These are phyloP conservation scores for Barnettozyma wickerhamii DNA, from an alignment of 805 yeast species.

Conservation along the genomic window DNA sequence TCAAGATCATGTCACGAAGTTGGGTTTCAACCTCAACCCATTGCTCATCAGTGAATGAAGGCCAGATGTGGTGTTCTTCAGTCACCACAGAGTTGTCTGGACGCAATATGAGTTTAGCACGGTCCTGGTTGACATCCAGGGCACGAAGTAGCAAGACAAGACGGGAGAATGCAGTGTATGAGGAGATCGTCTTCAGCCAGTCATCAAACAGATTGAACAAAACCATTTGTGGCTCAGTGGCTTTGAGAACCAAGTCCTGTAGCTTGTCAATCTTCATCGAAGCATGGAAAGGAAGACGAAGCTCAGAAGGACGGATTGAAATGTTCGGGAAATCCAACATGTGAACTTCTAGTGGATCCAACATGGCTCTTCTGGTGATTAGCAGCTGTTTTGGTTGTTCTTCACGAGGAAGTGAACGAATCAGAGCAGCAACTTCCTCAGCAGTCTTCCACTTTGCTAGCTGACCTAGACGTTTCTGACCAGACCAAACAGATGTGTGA, in stretches of 20 bases:
- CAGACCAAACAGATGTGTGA: constrained; percentile 95
- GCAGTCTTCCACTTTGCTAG: constrained; percentile 98
- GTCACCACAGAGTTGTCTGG: constrained; percentile 71
- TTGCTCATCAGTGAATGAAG: constrained; percentile 78
- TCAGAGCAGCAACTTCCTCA: constrained; percentile 90
- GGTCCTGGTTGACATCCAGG: constrained; percentile 69
- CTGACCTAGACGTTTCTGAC: constrained; percentile 90
- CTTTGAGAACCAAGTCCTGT: constrained; percentile 72
- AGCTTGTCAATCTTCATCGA: constrained; percentile 79
- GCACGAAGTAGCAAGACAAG: constrained; percentile 80
- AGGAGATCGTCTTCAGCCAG: constrained; percentile 79
- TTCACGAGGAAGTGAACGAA: constrained; percentile 84
- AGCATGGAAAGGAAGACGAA: constrained; percentile 84
- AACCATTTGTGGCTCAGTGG: constrained; percentile 92
- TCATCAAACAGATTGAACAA: constrained; percentile 90
- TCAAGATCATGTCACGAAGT: constrained; percentile 79
- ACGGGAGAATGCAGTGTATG: constrained; percentile 92
- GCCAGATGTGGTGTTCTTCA: constrained; percentile 88
- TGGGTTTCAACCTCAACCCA: constrained; percentile 90
- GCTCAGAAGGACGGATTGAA: constrained; percentile 82
- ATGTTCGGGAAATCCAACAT: constrained; percentile 96
- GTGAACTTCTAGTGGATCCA: constrained; percentile 94
- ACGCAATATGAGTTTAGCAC: constrained; percentile 66
- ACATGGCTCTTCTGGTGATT: constrained; percentile 83
- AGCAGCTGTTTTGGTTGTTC: constrained; percentile 94